Evolutionary conservation across 192 early-diverging fungal species (phyloP).

Genomic region (Geranomyces michiganensis): DNA sequence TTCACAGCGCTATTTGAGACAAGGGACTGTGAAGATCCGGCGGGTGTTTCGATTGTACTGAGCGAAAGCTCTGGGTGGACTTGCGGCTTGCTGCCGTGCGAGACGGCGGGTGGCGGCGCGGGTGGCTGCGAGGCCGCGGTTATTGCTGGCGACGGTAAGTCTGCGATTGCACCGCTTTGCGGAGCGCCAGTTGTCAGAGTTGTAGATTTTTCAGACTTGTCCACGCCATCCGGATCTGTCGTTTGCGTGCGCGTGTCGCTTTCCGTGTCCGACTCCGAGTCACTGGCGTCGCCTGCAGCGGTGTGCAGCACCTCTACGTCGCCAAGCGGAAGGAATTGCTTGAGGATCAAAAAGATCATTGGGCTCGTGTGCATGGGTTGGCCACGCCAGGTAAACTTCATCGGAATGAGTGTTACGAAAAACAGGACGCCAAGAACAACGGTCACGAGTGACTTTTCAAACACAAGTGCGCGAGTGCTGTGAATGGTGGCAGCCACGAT

Average conservation of each 20-base stretch:
- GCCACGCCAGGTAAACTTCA: neutral
- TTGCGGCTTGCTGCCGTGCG: neutral
- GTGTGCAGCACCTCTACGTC: neutral
- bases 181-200: too few relatives aligned
- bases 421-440: neutral
- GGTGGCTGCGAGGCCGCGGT: too few relatives aligned
- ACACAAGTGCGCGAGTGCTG: constrained; percentile 4
- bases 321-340: neutral
- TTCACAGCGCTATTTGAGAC: too few relatives aligned
- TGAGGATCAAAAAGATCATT: constrained; percentile 1
- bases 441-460: constrained; percentile 2
- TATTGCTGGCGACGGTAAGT: too few relatives aligned
- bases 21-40: too few relatives aligned
- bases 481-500: neutral
- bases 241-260: neutral
- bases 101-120: too few relatives aligned
- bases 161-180: too few relatives aligned
- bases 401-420: constrained; percentile 4
- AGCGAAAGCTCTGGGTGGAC: neutral
- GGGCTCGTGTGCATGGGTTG: neutral
- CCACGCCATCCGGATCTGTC: too few relatives aligned
- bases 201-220: too few relatives aligned
- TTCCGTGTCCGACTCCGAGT: neutral
- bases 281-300: neutral
- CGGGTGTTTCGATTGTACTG: neutral